Conservation (phyloP, 805 yeast genomes). For the Metschnikowia dekortorum region DNA sequence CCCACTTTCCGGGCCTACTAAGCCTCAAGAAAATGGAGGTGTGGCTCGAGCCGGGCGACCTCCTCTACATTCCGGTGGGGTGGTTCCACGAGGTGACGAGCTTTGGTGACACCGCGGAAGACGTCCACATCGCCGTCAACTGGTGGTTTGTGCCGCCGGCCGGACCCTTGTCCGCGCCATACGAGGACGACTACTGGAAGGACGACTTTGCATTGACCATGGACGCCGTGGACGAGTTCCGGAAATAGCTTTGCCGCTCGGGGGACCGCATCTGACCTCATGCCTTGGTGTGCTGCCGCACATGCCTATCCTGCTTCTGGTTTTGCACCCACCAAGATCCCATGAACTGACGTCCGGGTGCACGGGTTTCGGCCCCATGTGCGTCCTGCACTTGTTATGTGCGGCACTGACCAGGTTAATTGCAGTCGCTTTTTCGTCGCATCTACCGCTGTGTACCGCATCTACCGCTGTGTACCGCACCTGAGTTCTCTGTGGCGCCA, state of each 20-base stretch:
- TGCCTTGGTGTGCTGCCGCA: too few species aligned
- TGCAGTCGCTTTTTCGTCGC: too few species aligned
- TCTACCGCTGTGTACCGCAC: too few species aligned
- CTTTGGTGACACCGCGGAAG: constrained; percentile 36
- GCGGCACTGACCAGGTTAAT: too few species aligned
- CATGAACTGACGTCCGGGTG: too few species aligned
- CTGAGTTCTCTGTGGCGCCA: too few species aligned
- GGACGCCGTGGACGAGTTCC: constrained; percentile 16
- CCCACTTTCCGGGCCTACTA: constrained; percentile 47
- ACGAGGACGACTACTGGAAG: constrained; percentile 50
- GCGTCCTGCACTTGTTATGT: too few species aligned
- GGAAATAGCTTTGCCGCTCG: neutral
- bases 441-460: too few species aligned
- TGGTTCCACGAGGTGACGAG: constrained; percentile 83
- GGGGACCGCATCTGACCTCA: too few species aligned
- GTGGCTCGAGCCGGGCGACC: constrained; percentile 55
- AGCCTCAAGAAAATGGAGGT: constrained; percentile 41
- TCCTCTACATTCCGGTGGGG: constrained; percentile 69
- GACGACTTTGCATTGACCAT: constrained; percentile 46
- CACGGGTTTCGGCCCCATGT: too few species aligned
- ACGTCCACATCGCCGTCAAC: constrained; percentile 59
- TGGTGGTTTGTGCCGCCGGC: constrained; percentile 75
- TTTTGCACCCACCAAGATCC: too few species aligned
- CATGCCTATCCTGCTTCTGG: too few species aligned
- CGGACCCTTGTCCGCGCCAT: constrained; percentile 29